Evolutionary conservation across 768 basidiomycete species (phyloP), one percentile per base, ranked within the genome.

Genomic region (Glaciozyma martinii): DNA sequence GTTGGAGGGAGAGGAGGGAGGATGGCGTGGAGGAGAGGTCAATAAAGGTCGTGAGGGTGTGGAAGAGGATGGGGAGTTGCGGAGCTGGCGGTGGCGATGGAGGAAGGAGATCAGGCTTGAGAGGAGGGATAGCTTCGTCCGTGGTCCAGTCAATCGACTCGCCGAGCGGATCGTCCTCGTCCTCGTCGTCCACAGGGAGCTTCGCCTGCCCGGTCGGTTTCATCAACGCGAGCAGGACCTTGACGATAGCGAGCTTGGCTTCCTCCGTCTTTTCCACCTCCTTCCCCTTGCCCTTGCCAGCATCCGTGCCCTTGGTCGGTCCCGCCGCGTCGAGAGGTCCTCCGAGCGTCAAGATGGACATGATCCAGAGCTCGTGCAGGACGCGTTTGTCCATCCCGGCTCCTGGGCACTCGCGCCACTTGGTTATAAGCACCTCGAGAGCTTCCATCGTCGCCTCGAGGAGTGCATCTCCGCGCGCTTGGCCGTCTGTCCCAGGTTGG

Each of bases 31-130:
- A 77, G 69, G 85, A 78, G 16, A 82, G 80, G 18, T 73, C 76
- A 56, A 94, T 79, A n/a, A 92, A 78, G 9, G 84, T 83, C 68
- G 87, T 84, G 46, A 95, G 76, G 15, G 88, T 89, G 75, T 88
- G 88, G 18, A 91, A 93, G 37, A 93, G 77, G 47, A 94, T 80
- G 9, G 93, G 87, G 43, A 86, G 40, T 16, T 50, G 62, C 37
- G 54, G 67, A 33, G 57, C 49, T 43, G 44, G 33, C 4, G 21
- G 60, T 32, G 37, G n/a, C 29, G 42, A 32, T 27, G 30, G 29
- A 0, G 54, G 19, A 2, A 49, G 57, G 8, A 7, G 15, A 0
- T 55, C 60, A 42, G 6, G 43, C 12, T 32, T 50, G 40, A 19
- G 30, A 16, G 27, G 12, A 32, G 29, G 30, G 8, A 30, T 33